These are phyloP conservation scores for Vanderwaltozyma tropicalis DNA, from an alignment of 805 yeast species.

Conservation along the genomic window DNA sequence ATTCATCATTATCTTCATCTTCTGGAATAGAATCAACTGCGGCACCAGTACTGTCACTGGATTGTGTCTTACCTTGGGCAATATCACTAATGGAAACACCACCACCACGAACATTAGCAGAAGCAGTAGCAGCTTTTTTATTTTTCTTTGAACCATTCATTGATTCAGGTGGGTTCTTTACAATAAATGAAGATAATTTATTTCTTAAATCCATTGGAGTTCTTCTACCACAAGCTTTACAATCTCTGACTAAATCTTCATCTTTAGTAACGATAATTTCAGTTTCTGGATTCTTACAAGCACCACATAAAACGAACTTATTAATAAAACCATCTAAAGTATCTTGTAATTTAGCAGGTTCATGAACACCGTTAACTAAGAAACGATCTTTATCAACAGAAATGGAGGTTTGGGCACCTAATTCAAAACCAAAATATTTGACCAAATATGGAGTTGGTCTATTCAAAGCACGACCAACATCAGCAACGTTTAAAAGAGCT, in stretches of 20 bases:
- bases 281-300: constrained; percentile 96
- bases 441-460: constrained; percentile 89
- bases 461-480: constrained; percentile 88
- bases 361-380: constrained; percentile 91
- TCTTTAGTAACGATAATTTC: constrained; percentile 67
- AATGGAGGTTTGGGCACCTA: constrained; percentile 90
- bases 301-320: constrained; percentile 86
- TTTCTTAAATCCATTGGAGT: constrained; percentile 76
- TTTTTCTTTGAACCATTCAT: constrained; percentile 48
- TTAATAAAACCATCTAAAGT: constrained; percentile 86
- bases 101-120: constrained; percentile 83
- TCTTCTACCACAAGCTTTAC: constrained; percentile 96
- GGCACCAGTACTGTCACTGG: constrained; percentile 14
- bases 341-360: constrained; percentile 82
- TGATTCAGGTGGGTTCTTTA: constrained; percentile 76
- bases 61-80: constrained; percentile 43
- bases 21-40: constrained; percentile 27
- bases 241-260: constrained; percentile 71
- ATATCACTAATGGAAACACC: constrained; percentile 73
- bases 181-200: constrained; percentile 74
- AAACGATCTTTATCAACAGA: constrained; percentile 76
- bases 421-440: constrained; percentile 91
- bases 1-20: constrained; percentile 54
- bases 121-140: constrained; percentile 76
- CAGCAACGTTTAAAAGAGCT: constrained; percentile 78